These are phyloP conservation scores for Sequoia sempervirens DNA, from an alignment of 75 land plant species.

Conservation along the genomic window DNA sequence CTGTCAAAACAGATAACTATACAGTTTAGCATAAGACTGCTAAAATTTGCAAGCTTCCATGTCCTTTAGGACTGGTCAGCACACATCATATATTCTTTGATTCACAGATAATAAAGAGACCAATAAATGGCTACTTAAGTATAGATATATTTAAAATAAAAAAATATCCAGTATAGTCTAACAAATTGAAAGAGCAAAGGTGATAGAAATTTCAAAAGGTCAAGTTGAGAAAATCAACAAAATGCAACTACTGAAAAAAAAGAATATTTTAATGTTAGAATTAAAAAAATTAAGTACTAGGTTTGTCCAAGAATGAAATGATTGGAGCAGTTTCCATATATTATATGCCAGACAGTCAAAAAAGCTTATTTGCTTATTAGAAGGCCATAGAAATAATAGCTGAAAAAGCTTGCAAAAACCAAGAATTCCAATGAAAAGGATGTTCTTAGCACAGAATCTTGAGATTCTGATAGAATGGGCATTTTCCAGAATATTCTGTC, in stretches of 20 bases:
- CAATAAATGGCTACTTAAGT: neutral
- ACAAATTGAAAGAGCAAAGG: neutral
- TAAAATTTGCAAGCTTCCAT: neutral
- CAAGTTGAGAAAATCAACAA: neutral
- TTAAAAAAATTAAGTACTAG: no score
- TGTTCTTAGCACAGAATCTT: neutral
- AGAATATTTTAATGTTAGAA: no score
- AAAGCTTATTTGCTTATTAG: no score
- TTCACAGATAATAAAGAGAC: neutral
- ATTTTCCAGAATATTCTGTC: neutral
- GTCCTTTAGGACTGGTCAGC: neutral
- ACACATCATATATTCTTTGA: neutral
- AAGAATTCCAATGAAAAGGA: neutral
- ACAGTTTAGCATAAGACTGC: neutral
- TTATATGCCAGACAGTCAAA: no score
- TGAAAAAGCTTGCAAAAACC: no score
- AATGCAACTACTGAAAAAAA: no score
- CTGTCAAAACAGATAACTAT: conserved; percentile 27
- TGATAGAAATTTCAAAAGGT: neutral
- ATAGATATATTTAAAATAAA: neutral
- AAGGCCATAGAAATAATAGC: no score
- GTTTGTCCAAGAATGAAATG: no score
- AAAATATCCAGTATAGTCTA: neutral
- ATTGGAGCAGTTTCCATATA: no score
- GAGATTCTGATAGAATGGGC: neutral